Evolutionary conservation across 345 rosid species (phyloP), one percentile per base, ranked within the genome.

Genomic region (Eucalyptus paniculata): DNA sequence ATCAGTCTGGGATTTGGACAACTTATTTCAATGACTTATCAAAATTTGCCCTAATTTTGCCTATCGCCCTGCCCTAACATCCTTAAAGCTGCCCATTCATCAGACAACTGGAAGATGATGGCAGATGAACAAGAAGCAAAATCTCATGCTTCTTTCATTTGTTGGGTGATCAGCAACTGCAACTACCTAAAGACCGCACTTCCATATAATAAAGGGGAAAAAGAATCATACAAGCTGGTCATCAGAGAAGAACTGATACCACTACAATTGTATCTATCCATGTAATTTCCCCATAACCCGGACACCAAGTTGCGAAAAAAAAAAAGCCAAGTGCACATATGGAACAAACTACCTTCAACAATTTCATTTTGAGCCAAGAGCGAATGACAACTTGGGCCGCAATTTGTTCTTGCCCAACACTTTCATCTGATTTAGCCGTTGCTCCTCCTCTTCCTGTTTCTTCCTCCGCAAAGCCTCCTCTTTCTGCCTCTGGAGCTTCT

Each of bases 341-440:
- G 87, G 40, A 88, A 88, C n/a, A 88, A 65, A 17, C 86, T 60
- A 87, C 30, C 82, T 26, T 14, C 47, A 50, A 24, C 19, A 15
- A 28, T 8, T 53, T 97, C 94, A 97, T 93, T 97, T 97, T 49
- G 98, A 94, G 88, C 98, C 97, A 16, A 98, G 86, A 7, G 97
- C 99, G 67, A 98, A 98, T 8, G 99, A 98, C 86, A 98, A 92
- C 92, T 98, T 98, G 2, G 99, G 99, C 49, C 99, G 93, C 50
- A 97, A 92, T 89, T 98, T 98, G 95, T 98, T 98, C 96, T 98
- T 98, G 67, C 99, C 99, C 93, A 98, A 91, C 88, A 98, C 92
- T 91, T 96, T 97, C 97, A 96, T 95, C 95, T 96, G 99, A 86
- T 97, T 96, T 34, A 85, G 86, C 23, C 99, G 96, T 86, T 97